Evolutionary conservation across 2,329 filamentous ascomycete genomes (phyloP).

Genomic region (Chalaropsis ovoidea): DNA sequence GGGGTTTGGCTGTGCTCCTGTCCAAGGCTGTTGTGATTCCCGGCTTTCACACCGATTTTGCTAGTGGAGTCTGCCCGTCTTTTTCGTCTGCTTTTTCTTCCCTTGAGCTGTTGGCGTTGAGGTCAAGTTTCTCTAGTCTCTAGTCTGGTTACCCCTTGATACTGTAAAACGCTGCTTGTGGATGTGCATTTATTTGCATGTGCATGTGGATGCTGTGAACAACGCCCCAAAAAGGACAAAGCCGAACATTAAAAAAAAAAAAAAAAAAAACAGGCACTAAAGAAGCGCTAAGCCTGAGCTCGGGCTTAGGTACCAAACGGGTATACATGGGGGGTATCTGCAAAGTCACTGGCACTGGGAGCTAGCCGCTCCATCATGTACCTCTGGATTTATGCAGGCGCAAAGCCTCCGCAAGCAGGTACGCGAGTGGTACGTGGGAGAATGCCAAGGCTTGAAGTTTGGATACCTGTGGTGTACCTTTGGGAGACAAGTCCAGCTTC

Average conservation of each 20-base stretch:
- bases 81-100: background rate
- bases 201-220: background rate
- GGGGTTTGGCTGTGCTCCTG: background rate
- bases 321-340: background rate
- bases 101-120: background rate
- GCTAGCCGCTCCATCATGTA: background rate
- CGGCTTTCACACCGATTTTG: background rate
- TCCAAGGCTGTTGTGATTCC: background rate
- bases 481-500: too few species aligned
- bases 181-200: too few species aligned
- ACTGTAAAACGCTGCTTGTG: background rate
- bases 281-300: background rate
- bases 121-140: background rate
- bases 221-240: background rate
- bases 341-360: background rate
- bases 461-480: background rate
- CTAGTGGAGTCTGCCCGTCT: background rate
- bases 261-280: background rate
- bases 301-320: background rate
- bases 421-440: background rate
- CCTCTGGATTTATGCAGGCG: background rate
- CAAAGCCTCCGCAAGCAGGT: background rate
- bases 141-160: background rate
- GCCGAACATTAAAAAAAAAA: background rate
- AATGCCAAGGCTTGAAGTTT: background rate